Percentiles rank a stretch among this genome's conserved stretches.
phyloP scores from a whole-genome alignment of 2,329 filamentous ascomycete genomes.

The Colletotrichum viniferum region DNA sequence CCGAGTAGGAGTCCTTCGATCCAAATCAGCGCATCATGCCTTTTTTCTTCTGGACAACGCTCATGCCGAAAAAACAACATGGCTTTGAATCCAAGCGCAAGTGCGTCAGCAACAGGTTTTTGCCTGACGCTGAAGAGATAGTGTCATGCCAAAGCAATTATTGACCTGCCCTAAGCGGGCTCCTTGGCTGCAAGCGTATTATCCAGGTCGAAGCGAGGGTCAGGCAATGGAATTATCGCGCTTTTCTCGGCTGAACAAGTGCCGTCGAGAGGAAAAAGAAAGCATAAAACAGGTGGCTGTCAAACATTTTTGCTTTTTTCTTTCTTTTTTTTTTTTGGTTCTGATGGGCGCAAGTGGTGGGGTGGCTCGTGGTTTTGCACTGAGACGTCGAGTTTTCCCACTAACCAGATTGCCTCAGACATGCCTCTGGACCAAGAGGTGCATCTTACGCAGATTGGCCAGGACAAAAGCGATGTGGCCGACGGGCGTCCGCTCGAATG shows the following conservation, averaged over 20 bases:
- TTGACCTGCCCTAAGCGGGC: neutral
- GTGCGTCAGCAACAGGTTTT: neutral
- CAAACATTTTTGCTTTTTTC: slow-evolving; percentile 7
- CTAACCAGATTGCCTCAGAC: slow-evolving; percentile 15
- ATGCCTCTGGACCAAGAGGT: neutral
- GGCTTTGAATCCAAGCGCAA: neutral
- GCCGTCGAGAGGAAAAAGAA: neutral
- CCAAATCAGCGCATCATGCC: neutral
- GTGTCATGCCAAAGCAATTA: neutral
- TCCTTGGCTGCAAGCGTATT: neutral
- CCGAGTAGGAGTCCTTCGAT: neutral
- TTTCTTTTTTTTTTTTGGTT: neutral
- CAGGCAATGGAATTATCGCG: neutral
- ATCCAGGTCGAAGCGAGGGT: neutral
- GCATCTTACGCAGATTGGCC: neutral
- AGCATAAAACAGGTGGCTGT: neutral
- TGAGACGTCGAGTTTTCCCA: slow-evolving; percentile 19
- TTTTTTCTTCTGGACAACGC: neutral
- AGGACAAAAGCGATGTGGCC: neutral
- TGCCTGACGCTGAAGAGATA: neutral
- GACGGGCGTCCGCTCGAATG: neutral
- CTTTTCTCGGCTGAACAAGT: neutral
- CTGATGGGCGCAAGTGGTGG: neutral
- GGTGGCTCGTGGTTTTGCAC: slow-evolving; percentile 4
- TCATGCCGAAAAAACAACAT: neutral